phyloP scores from a whole-genome alignment of 371 early-diverging fungal species.

The Blakeslea trispora region DNA sequence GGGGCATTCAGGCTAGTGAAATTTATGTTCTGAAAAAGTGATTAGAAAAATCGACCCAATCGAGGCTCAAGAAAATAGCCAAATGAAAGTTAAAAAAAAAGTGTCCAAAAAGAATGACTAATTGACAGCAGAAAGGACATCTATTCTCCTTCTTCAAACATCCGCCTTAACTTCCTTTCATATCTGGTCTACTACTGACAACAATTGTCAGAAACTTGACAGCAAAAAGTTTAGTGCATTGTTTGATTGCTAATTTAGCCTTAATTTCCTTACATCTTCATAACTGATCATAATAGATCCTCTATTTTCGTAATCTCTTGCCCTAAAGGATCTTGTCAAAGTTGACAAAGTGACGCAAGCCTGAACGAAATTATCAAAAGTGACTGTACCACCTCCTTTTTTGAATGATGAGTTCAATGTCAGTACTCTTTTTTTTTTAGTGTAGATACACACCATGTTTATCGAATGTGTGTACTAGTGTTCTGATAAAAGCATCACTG shows the following conservation, averaged over 20 bases:
- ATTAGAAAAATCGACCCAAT: no score
- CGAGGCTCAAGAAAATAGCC: no score
- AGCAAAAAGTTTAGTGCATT: no score
- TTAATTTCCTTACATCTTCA: conserved; percentile 55
- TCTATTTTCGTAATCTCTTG: conserved; percentile 69
- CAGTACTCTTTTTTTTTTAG: no score
- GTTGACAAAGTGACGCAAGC: conserved; percentile 80
- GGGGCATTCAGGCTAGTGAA: no score
- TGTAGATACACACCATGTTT: conserved; percentile 59
- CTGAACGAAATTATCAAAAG: conserved; percentile 87
- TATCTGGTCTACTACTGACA: conserved; percentile 24
- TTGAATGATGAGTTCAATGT: not conserved
- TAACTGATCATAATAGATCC: conserved; percentile 81
- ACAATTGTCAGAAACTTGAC: conserved; percentile 21
- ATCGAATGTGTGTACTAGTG: conserved; percentile 72
- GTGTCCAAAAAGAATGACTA: no score
- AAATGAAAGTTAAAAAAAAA: no score
- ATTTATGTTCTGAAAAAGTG: no score
- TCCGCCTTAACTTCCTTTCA: conserved; percentile 17
- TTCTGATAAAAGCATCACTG: conserved; percentile 51
- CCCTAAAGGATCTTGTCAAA: conserved; percentile 75
- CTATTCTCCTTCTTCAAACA: not conserved
- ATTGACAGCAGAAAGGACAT: no score
- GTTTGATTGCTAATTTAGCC: no score
- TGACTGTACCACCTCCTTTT: conserved; percentile 58